A percentile compares a stretch with the other conserved stretches of the same genome.
phyloP scores from a whole-genome alignment of 2,329 filamentous ascomycete species.

The Bimuria novae-zelandiae region DNA sequence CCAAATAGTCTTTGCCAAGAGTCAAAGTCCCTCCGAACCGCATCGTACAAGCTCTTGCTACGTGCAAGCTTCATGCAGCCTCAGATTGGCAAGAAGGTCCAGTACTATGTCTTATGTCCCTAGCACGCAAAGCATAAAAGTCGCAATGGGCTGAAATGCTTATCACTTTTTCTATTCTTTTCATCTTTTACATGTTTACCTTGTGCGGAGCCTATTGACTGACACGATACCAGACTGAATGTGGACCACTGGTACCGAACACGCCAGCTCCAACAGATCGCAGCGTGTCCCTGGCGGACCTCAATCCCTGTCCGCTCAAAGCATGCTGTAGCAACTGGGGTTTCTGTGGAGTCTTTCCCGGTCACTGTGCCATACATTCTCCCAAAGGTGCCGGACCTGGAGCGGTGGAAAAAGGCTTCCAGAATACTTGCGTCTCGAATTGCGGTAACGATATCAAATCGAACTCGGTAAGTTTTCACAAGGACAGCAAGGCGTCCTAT shows the following conservation, averaged over 20 bases:
- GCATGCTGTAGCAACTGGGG: slow-evolving; percentile 18
- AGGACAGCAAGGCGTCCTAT: neutral
- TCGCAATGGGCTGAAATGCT: too few species aligned
- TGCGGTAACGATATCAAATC: slow-evolving; percentile 15
- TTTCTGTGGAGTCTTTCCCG: slow-evolving; percentile 37
- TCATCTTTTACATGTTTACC: too few species aligned
- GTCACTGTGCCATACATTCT: slow-evolving; percentile 46
- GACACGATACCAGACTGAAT: slow-evolving; percentile 32
- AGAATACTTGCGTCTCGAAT: slow-evolving; percentile 17
- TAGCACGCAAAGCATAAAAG: too few species aligned
- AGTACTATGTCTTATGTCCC: too few species aligned
- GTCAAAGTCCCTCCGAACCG: too few species aligned
- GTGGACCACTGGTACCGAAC: slow-evolving; percentile 53
- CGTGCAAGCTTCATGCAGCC: too few species aligned
- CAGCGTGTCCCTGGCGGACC: slow-evolving; percentile 15
- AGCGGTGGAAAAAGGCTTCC: slow-evolving; percentile 1
- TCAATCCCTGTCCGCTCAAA: slow-evolving; percentile 20
- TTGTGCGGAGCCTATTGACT: too few species aligned
- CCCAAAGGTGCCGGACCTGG: slow-evolving; percentile 6
- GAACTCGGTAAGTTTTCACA: slow-evolving; percentile 8
- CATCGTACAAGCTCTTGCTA: too few species aligned
- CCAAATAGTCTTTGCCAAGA: too few species aligned
- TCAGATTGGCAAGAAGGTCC: too few species aligned
- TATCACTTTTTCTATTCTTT: too few species aligned
- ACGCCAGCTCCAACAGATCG: slow-evolving; percentile 21